phyloP scores from a whole-genome alignment of 495 filamentous ascomycete genomes.

The Trichoderma orchidacearum region DNA sequence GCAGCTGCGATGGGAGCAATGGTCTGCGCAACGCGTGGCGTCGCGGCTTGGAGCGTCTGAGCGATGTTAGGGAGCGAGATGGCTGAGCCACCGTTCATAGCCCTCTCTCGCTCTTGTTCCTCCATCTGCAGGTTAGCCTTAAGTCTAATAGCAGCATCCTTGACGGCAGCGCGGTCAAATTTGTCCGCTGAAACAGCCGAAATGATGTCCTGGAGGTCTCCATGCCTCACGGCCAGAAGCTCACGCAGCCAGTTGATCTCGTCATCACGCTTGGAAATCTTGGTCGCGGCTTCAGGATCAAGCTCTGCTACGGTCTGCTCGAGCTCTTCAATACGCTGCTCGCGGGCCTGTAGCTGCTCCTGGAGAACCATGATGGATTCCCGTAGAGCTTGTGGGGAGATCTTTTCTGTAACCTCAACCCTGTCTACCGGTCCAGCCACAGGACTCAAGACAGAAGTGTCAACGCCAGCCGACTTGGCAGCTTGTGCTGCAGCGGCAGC shows the following conservation, averaged over 20 bases:
- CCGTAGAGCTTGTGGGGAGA: conserved; percentile 83
- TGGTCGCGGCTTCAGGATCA: conserved; percentile 60
- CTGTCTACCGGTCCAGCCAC: conserved; percentile 17
- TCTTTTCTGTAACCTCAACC: conserved; percentile 60
- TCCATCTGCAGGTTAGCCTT: conserved; percentile 96
- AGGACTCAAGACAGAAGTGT: conserved; percentile 14
- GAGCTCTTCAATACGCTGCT: conserved; percentile 74
- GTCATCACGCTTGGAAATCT: conserved; percentile 79
- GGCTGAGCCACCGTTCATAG: conserved; percentile 41
- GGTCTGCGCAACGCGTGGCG: conserved; percentile 67
- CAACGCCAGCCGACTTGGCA: conserved; percentile 49
- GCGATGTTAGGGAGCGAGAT: conserved; percentile 40
- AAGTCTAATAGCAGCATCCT: conserved; percentile 82
- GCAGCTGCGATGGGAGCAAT: conserved; percentile 67
- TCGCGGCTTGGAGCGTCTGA: conserved; percentile 38
- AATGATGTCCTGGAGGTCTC: conserved; percentile 88
- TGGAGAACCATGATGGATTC: conserved; percentile 94
- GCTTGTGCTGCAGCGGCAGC: conserved; percentile 77
- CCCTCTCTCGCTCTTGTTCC: conserved; percentile 72
- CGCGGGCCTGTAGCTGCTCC: conserved; percentile 89
- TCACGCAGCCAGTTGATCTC: conserved; percentile 94
- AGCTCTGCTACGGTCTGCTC: conserved; percentile 53
- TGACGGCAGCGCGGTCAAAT: conserved; percentile 62
- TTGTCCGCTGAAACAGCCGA: conserved; percentile 55
- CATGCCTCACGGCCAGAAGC: conserved; percentile 75